Evolutionary conservation across 2,329 filamentous ascomycete species (phyloP), one percentile per base, ranked within the genome.

Genomic region (Aaosphaeria pasadenensis): DNA sequence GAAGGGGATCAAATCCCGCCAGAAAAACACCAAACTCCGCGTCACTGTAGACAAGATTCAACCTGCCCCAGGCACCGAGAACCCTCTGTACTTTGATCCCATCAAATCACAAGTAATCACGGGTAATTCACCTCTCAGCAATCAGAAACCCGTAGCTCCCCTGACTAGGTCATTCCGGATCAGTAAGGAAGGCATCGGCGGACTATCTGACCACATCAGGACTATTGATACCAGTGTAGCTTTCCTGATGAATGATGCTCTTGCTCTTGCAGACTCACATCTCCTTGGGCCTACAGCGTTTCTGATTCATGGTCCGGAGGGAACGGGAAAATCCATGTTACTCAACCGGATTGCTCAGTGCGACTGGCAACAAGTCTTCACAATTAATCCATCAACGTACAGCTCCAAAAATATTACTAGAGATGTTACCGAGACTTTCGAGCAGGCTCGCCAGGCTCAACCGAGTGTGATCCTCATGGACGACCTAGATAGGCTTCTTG

Each of bases 401-500:
- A 67, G 67, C 45, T 61, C 71, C 5, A 73, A 72, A 35, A 72
- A 74, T 35, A 71, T 70, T 33, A 76, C 78, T 45, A 71, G 81
- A 0, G 76, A 79, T 1, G 77, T 96, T 39, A 78, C 82, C 42
- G 83, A 86, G 41, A 75, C 77, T 0, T 92, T 96, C 64, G 80
- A 83, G 50, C 80, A 86, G 49, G 90, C 91, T 6, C 73, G 77
- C 35, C 77, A 79, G 5, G 77, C 80, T 52, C 84, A 89, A 62
- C 90, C 90, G 0, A 90, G 87, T 62, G 79, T 95, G 11, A 76
- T 96, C 28, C 69, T 94, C 2, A 85, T 96, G 46, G 91, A 96
- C 66, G 78, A 88, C 46, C 74, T 96, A 11, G 86, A 92, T 38
- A 77, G 80, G 36, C 74, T 95, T 39, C 53, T 70, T 7, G 57